Conservation (phyloP, 345 rosid genomes). For the Gynandropsis gynandra region DNA sequence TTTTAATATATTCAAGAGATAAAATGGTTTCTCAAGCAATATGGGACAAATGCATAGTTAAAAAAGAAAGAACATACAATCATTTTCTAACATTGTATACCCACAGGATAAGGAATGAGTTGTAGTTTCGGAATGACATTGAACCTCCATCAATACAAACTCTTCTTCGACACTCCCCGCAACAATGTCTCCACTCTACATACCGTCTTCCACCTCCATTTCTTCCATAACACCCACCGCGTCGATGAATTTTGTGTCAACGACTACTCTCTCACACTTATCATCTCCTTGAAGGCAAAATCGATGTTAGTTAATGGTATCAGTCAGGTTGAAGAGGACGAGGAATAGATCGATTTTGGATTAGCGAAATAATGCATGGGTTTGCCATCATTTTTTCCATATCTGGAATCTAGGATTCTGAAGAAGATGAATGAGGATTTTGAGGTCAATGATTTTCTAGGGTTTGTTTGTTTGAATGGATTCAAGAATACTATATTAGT, state of each 20-base stretch:
- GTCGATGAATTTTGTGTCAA: too few relatives aligned
- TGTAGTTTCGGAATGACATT: too few relatives aligned
- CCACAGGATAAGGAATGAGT: too few relatives aligned
- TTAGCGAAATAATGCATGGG: constrained; percentile 33
- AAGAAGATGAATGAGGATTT: constrained; percentile 50
- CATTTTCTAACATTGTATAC: too few relatives aligned
- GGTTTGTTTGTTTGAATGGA: constrained; percentile 54
- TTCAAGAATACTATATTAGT: constrained; percentile 53
- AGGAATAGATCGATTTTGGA: constrained; percentile 46
- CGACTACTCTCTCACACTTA: constrained; percentile 18
- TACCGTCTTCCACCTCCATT: constrained; percentile 31
- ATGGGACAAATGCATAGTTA: too few relatives aligned
- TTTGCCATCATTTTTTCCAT: constrained; percentile 30
- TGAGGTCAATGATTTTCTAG: constrained; percentile 31
- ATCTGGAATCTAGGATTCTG: constrained; percentile 40
- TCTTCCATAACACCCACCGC: constrained; percentile 19
- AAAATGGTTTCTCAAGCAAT: too few relatives aligned
- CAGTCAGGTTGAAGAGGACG: constrained; percentile 69
- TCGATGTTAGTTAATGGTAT: constrained; percentile 46
- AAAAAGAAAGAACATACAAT: too few relatives aligned
- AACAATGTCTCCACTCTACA: constrained; percentile 32
- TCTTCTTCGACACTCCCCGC: constrained; percentile 49
- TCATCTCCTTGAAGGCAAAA: constrained; percentile 46
- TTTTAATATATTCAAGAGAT: too few relatives aligned
- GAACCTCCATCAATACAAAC: constrained; percentile 45